Evolutionary conservation across 768 basidiomycete genomes (phyloP).

Genomic region (Pholiota conissans): DNA sequence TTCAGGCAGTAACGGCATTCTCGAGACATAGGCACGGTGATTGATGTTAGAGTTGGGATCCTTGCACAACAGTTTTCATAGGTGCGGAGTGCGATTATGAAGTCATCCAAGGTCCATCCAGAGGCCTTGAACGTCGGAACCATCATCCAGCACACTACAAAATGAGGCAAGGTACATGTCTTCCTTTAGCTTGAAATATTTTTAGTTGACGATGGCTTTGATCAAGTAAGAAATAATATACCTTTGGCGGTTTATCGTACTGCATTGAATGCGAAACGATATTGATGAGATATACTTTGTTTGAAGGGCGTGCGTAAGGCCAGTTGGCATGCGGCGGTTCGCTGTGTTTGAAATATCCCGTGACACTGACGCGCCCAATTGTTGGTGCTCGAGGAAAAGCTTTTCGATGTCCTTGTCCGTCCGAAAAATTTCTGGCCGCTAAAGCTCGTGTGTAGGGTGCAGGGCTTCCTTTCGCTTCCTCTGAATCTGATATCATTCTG

Average conservation of each 20-base stretch:
- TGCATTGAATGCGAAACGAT: background rate
- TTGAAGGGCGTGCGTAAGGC: conserved; percentile 12
- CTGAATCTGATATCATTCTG: background rate
- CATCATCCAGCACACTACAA: too few species aligned
- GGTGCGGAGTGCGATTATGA: background rate
- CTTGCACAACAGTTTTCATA: too few species aligned
- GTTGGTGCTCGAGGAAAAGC: conserved; percentile 1
- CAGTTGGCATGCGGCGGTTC: conserved; percentile 4
- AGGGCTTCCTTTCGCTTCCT: background rate
- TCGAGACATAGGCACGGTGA: background rate
- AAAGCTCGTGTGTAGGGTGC: background rate
- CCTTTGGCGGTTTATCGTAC: background rate
- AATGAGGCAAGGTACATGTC: background rate
- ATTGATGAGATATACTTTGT: conserved; percentile 1
- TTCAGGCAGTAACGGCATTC: background rate
- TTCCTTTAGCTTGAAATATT: background rate
- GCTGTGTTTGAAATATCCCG: conserved; percentile 16
- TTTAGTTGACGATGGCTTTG: background rate
- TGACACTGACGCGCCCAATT: conserved; percentile 10
- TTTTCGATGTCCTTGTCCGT: background rate
- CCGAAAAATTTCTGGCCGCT: background rate
- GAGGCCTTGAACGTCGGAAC: too few species aligned
- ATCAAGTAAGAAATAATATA: background rate
- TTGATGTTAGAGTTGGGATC: background rate
- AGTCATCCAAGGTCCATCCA: background rate